Evolutionary conservation across 768 basidiomycete species (phyloP).

Genomic region (Rhizopogon sp.): DNA sequence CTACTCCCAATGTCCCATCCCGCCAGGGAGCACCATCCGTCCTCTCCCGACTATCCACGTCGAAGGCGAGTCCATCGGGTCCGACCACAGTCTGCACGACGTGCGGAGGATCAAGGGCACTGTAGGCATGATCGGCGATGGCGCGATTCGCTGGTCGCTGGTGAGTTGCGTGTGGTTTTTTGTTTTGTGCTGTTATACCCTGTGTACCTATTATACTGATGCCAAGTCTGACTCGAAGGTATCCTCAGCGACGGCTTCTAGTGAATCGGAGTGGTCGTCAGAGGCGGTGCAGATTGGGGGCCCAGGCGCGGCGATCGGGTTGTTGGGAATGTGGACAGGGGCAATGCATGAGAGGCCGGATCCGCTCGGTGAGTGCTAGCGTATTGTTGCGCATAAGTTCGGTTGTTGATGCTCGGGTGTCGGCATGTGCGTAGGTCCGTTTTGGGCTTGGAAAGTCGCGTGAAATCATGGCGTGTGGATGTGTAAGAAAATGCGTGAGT

Average conservation of each 20-base stretch:
- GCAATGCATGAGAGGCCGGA: conserved; percentile 39
- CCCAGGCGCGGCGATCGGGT: conserved; percentile 45
- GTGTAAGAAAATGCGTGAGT: background rate
- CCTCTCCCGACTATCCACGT: conserved; percentile 49
- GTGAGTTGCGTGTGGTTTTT: conserved; percentile 23
- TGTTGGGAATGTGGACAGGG: conserved; percentile 55
- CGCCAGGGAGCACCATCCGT: conserved; percentile 17
- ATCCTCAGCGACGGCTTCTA: conserved; percentile 26
- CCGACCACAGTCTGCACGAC: conserved; percentile 26
- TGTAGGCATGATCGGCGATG: conserved; percentile 44
- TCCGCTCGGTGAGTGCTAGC: conserved; percentile 33
- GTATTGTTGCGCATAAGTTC: background rate
- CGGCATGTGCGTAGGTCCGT: conserved; percentile 27
- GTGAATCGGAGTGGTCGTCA: conserved; percentile 41
- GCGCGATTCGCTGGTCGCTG: conserved; percentile 47
- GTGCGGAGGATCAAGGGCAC: conserved; percentile 35
- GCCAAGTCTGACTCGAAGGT: conserved; percentile 24
- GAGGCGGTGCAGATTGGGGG: conserved; percentile 57
- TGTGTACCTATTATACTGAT: background rate
- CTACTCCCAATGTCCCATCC: conserved; percentile 28
- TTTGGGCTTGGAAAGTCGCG: conserved; percentile 39
- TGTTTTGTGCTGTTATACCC: background rate
- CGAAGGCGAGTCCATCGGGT: conserved; percentile 39
- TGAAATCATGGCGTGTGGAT: conserved; percentile 7
- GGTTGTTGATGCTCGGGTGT: background rate